Evolutionary conservation across 306 rosid genomes (phyloP).

Genomic region (Lablab purpureus): DNA sequence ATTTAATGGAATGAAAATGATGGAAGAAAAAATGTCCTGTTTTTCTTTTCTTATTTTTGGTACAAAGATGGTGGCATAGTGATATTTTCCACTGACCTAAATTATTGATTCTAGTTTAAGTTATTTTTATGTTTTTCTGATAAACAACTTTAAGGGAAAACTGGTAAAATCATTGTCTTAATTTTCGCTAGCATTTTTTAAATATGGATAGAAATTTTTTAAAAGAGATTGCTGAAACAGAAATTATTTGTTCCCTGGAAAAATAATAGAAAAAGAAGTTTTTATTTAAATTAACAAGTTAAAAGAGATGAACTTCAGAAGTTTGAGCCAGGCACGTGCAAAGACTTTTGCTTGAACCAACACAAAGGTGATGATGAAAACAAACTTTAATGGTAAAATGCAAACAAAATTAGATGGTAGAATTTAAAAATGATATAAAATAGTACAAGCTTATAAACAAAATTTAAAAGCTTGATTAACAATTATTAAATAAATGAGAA

Average conservation of each 20-base stretch:
- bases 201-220: not conserved
- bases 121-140: not conserved
- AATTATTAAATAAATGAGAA: too few species aligned
- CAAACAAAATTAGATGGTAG: too few species aligned
- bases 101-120: not conserved
- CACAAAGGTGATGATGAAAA: not conserved
- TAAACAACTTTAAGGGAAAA: not conserved
- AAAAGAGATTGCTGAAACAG: too few species aligned
- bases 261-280: not conserved
- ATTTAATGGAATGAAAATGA: not conserved
- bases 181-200: too few species aligned
- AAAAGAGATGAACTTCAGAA: not conserved
- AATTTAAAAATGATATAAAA: too few species aligned
- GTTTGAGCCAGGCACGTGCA: too few species aligned
- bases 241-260: not conserved
- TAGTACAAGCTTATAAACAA: too few species aligned
- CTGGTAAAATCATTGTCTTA: too few species aligned
- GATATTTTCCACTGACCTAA: not conserved
- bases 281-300: too few species aligned
- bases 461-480: too few species aligned
- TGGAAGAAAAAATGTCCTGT: not conserved
- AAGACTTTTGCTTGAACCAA: not conserved
- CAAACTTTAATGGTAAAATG: too few species aligned
- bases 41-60: not conserved
- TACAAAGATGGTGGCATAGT: not conserved